Evolutionary conservation across 106 monocot genomes (phyloP).

Genomic region (Acorus gramineus): DNA sequence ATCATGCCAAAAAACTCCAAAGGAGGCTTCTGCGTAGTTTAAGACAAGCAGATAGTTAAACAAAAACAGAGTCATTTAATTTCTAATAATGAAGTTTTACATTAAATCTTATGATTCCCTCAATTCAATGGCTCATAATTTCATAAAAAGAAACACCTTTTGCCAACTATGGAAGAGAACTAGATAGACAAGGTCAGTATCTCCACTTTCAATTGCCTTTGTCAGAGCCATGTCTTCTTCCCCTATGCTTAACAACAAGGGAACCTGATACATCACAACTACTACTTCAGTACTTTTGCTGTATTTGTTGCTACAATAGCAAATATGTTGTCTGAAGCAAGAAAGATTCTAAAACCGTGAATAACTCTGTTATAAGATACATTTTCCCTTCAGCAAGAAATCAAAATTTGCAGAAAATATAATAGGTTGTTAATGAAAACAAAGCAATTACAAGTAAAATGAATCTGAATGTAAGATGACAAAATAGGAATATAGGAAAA

Average conservation of each 20-base stretch:
- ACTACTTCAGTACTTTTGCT: not conserved
- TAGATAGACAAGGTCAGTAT: slow-evolving; percentile 93
- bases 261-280: slow-evolving; percentile 39
- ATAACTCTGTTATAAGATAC: not conserved
- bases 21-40: slow-evolving; percentile 38
- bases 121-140: not conserved
- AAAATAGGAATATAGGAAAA: too few relatives aligned
- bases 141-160: slow-evolving; percentile 40
- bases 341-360: too few relatives aligned
- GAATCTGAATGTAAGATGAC: too few relatives aligned
- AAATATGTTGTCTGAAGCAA: too few relatives aligned
- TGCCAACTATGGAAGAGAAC: slow-evolving; percentile 92
- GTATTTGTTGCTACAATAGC: not conserved
- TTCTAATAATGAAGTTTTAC: too few relatives aligned
- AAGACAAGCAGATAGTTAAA: not conserved
- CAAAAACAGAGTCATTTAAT: not conserved
- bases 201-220: slow-evolving; percentile 93
- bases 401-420: slow-evolving; percentile 3
- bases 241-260: slow-evolving; percentile 82
- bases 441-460: too few relatives aligned
- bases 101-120: too few relatives aligned
- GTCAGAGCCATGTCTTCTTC: slow-evolving; percentile 76
- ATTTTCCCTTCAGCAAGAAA: not conserved
- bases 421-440: not conserved
- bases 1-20: slow-evolving; percentile 82